These are phyloP conservation scores for Candida krabiensis DNA, from an alignment of 805 yeast species.

Conservation along the genomic window DNA sequence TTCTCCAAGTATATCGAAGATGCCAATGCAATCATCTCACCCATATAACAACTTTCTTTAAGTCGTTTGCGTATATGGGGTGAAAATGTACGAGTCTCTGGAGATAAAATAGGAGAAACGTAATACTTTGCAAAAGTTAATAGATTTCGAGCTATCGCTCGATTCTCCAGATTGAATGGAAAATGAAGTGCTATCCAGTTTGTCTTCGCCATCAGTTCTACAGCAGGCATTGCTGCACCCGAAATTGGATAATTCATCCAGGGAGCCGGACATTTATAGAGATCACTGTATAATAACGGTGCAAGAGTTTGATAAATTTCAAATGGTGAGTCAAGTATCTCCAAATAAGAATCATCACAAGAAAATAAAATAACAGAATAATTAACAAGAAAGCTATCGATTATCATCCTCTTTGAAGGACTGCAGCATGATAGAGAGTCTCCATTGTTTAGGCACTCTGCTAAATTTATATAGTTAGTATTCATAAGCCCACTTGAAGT, in stretches of 20 bases:
- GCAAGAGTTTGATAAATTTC: constrained; percentile 31
- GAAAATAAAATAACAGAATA: constrained; percentile 34
- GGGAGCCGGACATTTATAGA: constrained; percentile 26
- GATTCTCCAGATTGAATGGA: not conserved
- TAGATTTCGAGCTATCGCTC: not conserved
- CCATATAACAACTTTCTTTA: constrained; percentile 4
- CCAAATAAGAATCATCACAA: constrained; percentile 27
- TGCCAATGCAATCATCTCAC: not conserved
- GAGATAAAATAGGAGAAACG: constrained; percentile 8
- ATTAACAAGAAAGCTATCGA: constrained; percentile 43
- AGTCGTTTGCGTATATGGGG: not conserved
- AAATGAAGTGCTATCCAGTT: constrained; percentile 29
- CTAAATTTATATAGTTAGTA: too few species aligned
- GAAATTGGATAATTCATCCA: constrained; percentile 40
- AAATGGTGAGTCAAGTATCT: constrained; percentile 39
- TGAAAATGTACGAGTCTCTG: not conserved
- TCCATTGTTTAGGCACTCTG: too few species aligned
- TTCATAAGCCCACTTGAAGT: too few species aligned
- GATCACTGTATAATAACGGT: constrained; percentile 30
- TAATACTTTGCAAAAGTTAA: not conserved
- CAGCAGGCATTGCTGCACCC: constrained; percentile 35
- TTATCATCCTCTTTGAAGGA: constrained; percentile 18
- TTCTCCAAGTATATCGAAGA: not conserved
- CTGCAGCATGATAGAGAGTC: not conserved
- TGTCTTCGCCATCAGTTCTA: constrained; percentile 35